A percentile compares a stretch with the other conserved stretches of the same genome.
phyloP scores from a whole-genome alignment of 768 basidiomycete genomes.

The Tylopilus sp. region DNA sequence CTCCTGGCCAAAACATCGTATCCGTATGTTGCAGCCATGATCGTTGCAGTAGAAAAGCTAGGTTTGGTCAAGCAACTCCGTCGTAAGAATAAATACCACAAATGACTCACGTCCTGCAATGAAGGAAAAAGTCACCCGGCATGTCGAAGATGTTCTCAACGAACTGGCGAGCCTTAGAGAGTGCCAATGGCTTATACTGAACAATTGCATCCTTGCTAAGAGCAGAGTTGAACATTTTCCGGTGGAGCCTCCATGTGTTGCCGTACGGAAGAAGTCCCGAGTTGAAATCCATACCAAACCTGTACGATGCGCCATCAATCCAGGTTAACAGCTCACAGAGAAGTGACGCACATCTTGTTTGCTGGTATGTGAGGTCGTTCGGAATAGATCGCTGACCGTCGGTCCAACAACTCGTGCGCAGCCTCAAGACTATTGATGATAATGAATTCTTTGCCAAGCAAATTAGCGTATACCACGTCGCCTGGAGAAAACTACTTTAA shows the following conservation, averaged over 20 bases:
- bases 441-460: conserved; percentile 28
- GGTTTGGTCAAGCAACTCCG: neutral
- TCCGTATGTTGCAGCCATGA: conserved; percentile 26
- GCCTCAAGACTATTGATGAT: conserved; percentile 22
- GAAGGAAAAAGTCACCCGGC: conserved; percentile 15
- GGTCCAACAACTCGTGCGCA: conserved; percentile 24
- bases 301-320: conserved; percentile 1
- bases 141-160: conserved; percentile 19
- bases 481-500: conserved; percentile 8
- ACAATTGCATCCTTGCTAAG: conserved; percentile 15
- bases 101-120: conserved; percentile 25
- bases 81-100: neutral
- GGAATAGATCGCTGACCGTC: conserved; percentile 27
- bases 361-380: conserved; percentile 23
- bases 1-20: conserved; percentile 23
- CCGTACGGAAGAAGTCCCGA: conserved; percentile 31
- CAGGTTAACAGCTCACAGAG: neutral
- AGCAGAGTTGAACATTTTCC: conserved; percentile 21
- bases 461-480: conserved; percentile 21
- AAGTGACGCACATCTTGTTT: conserved; percentile 17
- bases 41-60: conserved; percentile 22
- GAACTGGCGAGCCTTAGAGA: conserved; percentile 22
- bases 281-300: conserved; percentile 32
- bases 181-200: conserved; percentile 14
- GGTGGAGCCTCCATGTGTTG: conserved; percentile 28